Conservation (phyloP, 2,329 filamentous ascomycete genomes). For the Scortechinia acanthostroma region DNA sequence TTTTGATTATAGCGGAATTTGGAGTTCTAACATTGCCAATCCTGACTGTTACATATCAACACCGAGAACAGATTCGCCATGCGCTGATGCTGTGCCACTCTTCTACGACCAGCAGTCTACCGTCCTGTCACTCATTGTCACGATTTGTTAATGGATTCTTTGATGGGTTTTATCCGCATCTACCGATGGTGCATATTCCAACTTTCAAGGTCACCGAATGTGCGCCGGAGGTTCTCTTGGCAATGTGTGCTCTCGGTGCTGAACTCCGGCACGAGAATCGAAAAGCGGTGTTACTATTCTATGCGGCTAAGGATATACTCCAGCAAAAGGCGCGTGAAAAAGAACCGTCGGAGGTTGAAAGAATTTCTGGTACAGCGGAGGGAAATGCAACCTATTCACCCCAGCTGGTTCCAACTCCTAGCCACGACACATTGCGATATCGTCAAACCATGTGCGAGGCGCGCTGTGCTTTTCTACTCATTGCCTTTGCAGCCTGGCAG, state of each 20-base stretch:
- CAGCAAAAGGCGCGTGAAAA: background rate
- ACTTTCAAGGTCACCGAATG: background rate
- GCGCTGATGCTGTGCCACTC: background rate
- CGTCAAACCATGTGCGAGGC: background rate
- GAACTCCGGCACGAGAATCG: background rate
- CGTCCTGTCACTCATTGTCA: background rate
- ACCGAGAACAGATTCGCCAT: background rate
- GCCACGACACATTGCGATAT: background rate
- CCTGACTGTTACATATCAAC: background rate
- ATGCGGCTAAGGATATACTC: background rate
- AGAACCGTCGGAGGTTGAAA: background rate
- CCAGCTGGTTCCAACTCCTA: background rate
- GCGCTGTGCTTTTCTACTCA: slow-evolving; percentile 1
- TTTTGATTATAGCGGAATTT: background rate
- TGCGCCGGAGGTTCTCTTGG: background rate
- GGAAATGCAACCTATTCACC: background rate
- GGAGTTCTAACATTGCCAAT: background rate
- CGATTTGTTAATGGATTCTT: background rate
- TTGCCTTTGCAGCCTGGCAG: background rate
- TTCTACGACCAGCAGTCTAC: background rate
- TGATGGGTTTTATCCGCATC: background rate
- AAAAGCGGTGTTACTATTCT: background rate
- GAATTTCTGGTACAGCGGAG: background rate
- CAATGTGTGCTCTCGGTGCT: background rate
- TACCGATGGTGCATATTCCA: background rate